These are phyloP conservation scores for Emergomyces pasteurianus DNA, from an alignment of 2,329 filamentous ascomycete species.

Conservation along the genomic window DNA sequence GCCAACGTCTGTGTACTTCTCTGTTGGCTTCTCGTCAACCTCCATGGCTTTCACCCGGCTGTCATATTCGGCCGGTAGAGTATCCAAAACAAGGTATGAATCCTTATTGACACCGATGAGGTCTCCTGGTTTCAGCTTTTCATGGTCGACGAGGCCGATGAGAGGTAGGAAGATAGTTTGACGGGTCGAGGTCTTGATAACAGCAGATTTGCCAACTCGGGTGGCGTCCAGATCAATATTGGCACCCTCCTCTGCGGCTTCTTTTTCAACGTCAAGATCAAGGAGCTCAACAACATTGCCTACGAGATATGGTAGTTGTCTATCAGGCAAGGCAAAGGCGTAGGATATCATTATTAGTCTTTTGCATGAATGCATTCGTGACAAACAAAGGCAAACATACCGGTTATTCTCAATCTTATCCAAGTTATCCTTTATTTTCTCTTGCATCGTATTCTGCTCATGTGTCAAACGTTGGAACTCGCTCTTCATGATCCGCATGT, in stretches of 20 bases:
- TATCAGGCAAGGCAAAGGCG: conserved; percentile 28
- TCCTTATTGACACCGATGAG: conserved; percentile 99
- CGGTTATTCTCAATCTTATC: conserved; percentile 99
- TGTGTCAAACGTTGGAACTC: conserved; percentile 89
- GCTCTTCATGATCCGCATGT: conserved; percentile 97
- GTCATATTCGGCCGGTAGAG: conserved; percentile 93
- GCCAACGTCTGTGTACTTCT: conserved; percentile 97
- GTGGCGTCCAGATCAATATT: conserved; percentile 98
- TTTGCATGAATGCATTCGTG: conserved; percentile 4
- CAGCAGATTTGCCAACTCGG: conserved; percentile 91
- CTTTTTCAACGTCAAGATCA: conserved; percentile 88
- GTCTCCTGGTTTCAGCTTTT: conserved; percentile 88
- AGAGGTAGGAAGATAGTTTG: conserved; percentile 98
- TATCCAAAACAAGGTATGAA: conserved; percentile 93
- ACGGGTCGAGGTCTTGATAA: conserved; percentile 97
- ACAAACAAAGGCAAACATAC: conserved; percentile 38
- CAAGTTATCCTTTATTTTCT: conserved; percentile 98
- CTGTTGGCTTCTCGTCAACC: conserved; percentile 97
- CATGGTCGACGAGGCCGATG: conserved; percentile 91
- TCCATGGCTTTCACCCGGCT: conserved; percentile 99
- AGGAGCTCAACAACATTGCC: conserved; percentile 96
- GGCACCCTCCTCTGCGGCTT: conserved; percentile 92
- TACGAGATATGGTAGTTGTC: conserved; percentile 94
- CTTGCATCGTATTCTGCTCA: conserved; percentile 89
- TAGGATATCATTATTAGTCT: conserved; percentile 3